Conservation (phyloP, 108 stramenopile species). For the Discostella stelligeroides region DNA sequence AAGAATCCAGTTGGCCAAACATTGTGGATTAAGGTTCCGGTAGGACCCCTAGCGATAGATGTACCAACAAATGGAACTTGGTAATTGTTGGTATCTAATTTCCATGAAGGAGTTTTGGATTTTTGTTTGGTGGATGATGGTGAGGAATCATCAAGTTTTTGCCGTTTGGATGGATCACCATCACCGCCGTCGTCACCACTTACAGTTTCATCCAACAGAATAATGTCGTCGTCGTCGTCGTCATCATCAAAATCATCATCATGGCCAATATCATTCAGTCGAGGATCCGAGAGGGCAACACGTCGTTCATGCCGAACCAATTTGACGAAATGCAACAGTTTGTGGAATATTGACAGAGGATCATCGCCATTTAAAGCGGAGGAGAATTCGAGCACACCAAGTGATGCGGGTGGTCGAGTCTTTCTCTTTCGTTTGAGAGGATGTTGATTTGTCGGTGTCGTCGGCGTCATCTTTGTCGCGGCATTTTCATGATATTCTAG, state of each 20-base stretch:
- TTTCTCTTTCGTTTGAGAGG: constrained; percentile 10
- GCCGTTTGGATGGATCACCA: too few relatives aligned
- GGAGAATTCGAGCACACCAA: constrained; percentile 79
- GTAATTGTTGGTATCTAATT: constrained; percentile 70
- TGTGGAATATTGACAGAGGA: constrained; percentile 52
- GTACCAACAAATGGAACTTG: constrained; percentile 88
- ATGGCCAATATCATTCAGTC: constrained; percentile 59
- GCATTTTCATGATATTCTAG: too few relatives aligned
- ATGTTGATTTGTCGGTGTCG: too few relatives aligned
- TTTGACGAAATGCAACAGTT: constrained; percentile 55
- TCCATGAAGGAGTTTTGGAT: constrained; percentile 63
- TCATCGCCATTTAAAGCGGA: constrained; percentile 82
- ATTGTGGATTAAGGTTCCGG: constrained; percentile 21
- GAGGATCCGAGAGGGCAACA: constrained; percentile 25
- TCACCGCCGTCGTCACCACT: constrained; percentile 12
- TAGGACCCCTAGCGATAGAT: constrained; percentile 67
- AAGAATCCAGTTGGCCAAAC: constrained; percentile 86
- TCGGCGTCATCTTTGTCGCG: too few relatives aligned
- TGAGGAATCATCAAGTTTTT: constrained; percentile 3
- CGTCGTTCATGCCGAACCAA: constrained; percentile 54
- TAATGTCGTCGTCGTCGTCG: background rate
- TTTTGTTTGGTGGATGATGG: constrained; percentile 16
- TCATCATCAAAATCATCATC: constrained; percentile 50
- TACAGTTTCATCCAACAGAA: too few relatives aligned
- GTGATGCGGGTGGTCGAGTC: constrained; percentile 14